Evolutionary conservation across 2,329 filamentous ascomycete species (phyloP), one percentile per base, ranked within the genome.

Genomic region (Fusarium luffae): DNA sequence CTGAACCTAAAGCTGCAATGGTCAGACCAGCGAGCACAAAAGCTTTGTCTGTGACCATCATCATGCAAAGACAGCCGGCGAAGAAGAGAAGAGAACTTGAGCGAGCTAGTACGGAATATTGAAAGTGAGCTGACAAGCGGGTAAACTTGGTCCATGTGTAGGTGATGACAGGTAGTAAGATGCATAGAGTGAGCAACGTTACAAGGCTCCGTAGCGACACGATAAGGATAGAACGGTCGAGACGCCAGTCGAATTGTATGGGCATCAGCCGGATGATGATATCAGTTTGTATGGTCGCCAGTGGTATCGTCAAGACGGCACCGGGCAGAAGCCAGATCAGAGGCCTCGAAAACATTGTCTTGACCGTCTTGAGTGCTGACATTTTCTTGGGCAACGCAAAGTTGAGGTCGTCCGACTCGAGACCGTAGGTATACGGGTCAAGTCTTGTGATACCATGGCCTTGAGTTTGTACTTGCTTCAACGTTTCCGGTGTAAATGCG

Each of bases 201-300:
- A 63, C 52, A 6, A 70, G 52, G 34, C 67, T 75, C 51, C 59
- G 66, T 30, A 75, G 47, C 19, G 74, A 72, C 14, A 76, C 41
- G 42, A 76, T 64, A 5, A 76, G 59, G n/a, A 66, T 49, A 7
- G 74, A 75, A 11, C 49, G 59, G 7, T 61, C 30, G 7, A 76
- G 65, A 11, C 60, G 44, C 75, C 72, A 73, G 30, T 61, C 37
- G 63, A 76, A 77, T n/a, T 69, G 70, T 28, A 76, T 50, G 9
- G 71, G 72, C 74, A 77, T 73, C 18, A 77, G 30, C 8, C 72
- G 73, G 21, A 73, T 43, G 16, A 74, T 34, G n/a, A 71, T 66
- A 13, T 71, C 71, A 3, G 69, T 69, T 19, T 77, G 74, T 4
- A 66, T 54, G 5, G 63, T 70, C 6, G 67, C 70, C 10, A 70